Evolutionary conservation across 139 green algal species (phyloP).

Genomic region (Picochlorum sp.): DNA sequence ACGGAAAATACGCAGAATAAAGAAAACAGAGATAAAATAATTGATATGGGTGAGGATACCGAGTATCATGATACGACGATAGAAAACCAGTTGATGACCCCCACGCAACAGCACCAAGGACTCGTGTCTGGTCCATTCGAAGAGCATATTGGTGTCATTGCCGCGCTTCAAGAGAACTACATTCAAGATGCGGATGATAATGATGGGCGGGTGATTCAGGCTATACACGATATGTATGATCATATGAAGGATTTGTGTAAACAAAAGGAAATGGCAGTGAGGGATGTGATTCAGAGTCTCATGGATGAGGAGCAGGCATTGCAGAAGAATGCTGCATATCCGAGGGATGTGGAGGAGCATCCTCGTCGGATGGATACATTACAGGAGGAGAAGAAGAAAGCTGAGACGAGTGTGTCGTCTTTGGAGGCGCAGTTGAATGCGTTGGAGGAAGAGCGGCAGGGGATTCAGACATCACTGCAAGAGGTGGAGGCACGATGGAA

Average conservation of each 20-base stretch:
- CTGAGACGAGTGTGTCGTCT: slow-evolving; percentile 8
- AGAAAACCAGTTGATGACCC: background rate
- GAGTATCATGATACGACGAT: too few species aligned
- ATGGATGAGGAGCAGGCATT: too few species aligned
- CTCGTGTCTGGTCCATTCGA: slow-evolving; percentile 16
- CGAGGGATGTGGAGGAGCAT: slow-evolving; percentile 17
- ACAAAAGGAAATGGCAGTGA: slow-evolving; percentile 18
- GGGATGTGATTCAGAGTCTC: slow-evolving; percentile 15
- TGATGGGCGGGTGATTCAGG: slow-evolving; percentile 3
- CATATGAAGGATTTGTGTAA: slow-evolving; percentile 12
- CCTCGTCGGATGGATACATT: slow-evolving; percentile 6
- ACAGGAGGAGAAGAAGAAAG: background rate
- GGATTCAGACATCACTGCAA: slow-evolving; percentile 5
- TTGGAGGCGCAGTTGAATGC: slow-evolving; percentile 17
- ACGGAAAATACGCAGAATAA: too few species aligned
- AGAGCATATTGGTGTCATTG: slow-evolving; percentile 29
- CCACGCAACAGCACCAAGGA: background rate
- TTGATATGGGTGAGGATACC: too few species aligned
- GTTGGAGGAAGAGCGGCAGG: slow-evolving; percentile 8
- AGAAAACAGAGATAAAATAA: too few species aligned
- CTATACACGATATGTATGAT: slow-evolving; percentile 11
- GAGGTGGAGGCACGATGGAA: slow-evolving; percentile 10
- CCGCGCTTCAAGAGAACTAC: slow-evolving; percentile 29
- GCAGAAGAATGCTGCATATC: slow-evolving; percentile 9
- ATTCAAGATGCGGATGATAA: slow-evolving; percentile 13